These are phyloP conservation scores for Chytriomyces sp. DNA, from an alignment of 192 early-diverging fungal genomes.

Conservation along the genomic window DNA sequence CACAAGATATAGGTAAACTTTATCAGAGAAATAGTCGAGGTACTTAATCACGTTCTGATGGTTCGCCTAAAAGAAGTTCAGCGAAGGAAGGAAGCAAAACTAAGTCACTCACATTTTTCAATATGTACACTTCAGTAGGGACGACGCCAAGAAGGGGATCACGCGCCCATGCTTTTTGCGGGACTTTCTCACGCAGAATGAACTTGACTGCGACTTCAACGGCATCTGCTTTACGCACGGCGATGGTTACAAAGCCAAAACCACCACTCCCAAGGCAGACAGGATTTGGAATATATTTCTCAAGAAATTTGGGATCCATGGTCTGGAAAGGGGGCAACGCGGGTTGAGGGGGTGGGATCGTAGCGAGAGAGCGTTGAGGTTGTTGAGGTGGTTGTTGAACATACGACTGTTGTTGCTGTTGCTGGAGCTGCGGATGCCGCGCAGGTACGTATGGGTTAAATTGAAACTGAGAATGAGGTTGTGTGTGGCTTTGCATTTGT, in stretches of 20 bases:
- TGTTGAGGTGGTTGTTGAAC: background rate
- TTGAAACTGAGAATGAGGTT: background rate
- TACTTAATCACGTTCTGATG: conserved; percentile 70
- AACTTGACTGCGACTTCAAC: conserved; percentile 76
- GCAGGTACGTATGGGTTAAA: background rate
- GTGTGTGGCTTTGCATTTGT: background rate
- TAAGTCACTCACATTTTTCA: conserved; percentile 10
- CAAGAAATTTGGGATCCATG: conserved; percentile 20
- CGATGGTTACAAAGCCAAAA: conserved; percentile 69
- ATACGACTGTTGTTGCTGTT: background rate
- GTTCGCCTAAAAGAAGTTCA: conserved; percentile 24
- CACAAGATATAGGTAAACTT: conserved; percentile 43
- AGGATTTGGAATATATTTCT: conserved; percentile 28
- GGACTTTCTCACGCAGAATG: conserved; percentile 54
- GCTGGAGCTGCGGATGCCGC: background rate
- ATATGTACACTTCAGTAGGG: conserved; percentile 52
- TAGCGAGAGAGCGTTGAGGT: background rate
- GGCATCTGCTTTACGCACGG: conserved; percentile 49
- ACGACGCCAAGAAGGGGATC: conserved; percentile 50
- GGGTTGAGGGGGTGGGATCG: conserved; percentile 5
- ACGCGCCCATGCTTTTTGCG: conserved; percentile 41
- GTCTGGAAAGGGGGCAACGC: conserved; percentile 11
- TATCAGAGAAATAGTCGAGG: conserved; percentile 49
- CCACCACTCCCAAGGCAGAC: conserved; percentile 60
- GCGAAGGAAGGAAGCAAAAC: conserved; percentile 2